phyloP scores from a whole-genome alignment of 1,284 basidiomycete genomes.

The Salmacisia buchloeana region DNA sequence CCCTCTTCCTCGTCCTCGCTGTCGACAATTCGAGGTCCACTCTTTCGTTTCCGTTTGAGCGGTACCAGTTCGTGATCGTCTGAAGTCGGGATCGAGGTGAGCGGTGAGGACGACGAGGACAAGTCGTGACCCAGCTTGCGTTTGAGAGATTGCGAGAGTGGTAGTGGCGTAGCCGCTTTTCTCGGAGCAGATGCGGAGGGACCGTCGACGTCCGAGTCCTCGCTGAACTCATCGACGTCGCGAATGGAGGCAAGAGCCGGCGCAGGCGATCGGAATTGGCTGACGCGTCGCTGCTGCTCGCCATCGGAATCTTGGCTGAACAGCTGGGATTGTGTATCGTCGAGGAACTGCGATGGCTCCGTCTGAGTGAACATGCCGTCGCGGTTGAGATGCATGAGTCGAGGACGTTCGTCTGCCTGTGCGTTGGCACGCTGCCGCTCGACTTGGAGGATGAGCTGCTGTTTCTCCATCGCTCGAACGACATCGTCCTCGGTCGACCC shows the following conservation, averaged over 20 bases:
- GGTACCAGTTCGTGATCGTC: no score
- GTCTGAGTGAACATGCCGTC: conserved; percentile 7
- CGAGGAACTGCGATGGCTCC: not conserved
- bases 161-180: no score
- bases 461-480: conserved; percentile 1
- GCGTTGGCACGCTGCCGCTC: conserved; percentile 5
- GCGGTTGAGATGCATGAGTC: not conserved
- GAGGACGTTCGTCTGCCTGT: not conserved
- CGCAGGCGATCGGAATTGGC: no score
- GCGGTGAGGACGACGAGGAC: no score
- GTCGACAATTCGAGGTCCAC: not conserved
- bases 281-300: no score
- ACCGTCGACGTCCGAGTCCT: no score
- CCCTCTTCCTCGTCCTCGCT: not conserved
- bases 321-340: not conserved
- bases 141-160: no score
- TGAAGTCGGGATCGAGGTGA: no score
- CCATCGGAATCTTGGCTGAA: not conserved
- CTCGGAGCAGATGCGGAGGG: not conserved
- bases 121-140: no score
- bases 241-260: no score
- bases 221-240: no score
- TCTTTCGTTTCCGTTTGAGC: not conserved
- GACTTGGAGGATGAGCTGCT: conserved; percentile 5
- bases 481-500: not conserved